phyloP scores from a whole-genome alignment of 108 stramenopile genomes.

The Fistulifera pelliculosa region DNA sequence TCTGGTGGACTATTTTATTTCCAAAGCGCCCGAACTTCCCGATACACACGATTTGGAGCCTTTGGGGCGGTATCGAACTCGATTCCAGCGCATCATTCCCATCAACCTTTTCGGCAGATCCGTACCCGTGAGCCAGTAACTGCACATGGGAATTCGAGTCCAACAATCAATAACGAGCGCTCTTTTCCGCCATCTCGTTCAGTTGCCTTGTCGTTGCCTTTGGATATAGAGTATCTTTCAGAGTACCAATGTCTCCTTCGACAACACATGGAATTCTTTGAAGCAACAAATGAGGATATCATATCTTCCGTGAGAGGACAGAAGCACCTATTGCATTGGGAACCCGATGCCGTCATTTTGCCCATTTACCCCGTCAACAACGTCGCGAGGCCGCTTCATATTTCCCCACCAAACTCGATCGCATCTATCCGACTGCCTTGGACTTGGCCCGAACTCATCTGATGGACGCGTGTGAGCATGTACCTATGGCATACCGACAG shows the following conservation, averaged over 20 bases:
- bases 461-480: slow-evolving; percentile 16
- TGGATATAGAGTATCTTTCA: slow-evolving; percentile 22
- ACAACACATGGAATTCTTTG: slow-evolving; percentile 42
- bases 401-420: slow-evolving; percentile 54
- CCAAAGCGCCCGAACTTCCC: too few species aligned
- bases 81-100: too few species aligned
- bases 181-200: too few species aligned
- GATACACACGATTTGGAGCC: too few species aligned
- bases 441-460: slow-evolving; percentile 55
- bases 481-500: background rate
- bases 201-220: slow-evolving; percentile 22
- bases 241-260: slow-evolving; percentile 39
- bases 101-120: too few species aligned
- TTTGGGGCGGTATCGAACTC: too few species aligned
- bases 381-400: slow-evolving; percentile 62
- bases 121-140: too few species aligned
- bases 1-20: too few species aligned
- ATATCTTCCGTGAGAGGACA: slow-evolving; percentile 23
- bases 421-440: slow-evolving; percentile 76
- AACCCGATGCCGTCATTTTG: slow-evolving; percentile 68
- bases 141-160: too few species aligned
- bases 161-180: too few species aligned
- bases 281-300: slow-evolving; percentile 27
- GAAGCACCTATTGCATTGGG: slow-evolving; percentile 54
- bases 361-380: slow-evolving; percentile 38